Conservation (phyloP, 2,329 filamentous ascomycete genomes). For the Fusarium heterosporum region DNA sequence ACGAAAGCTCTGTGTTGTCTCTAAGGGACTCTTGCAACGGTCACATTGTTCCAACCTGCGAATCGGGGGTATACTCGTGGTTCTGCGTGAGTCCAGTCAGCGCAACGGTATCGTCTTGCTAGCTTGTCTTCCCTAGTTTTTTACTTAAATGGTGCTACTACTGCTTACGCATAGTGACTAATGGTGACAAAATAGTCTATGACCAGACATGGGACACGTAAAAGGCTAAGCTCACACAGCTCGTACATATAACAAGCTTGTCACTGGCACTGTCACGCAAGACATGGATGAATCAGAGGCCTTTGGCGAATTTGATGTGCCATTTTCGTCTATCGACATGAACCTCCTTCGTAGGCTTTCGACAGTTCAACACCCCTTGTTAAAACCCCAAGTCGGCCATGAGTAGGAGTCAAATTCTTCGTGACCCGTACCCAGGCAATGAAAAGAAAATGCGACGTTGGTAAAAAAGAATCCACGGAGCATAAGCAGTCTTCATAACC, state of each 20-base stretch:
- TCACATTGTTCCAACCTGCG: constrained; percentile 58
- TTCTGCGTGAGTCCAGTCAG: constrained; percentile 74
- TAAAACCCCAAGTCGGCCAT: constrained; percentile 39
- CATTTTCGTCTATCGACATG: constrained; percentile 41
- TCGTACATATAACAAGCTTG: not conserved
- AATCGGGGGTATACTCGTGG: constrained; percentile 76
- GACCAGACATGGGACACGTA: too few relatives aligned
- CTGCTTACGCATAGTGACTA: too few relatives aligned
- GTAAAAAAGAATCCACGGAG: constrained; percentile 29
- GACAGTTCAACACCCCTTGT: constrained; percentile 37
- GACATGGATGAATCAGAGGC: not conserved
- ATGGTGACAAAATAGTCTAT: too few relatives aligned
- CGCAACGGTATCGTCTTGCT: constrained; percentile 71
- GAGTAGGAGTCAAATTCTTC: constrained; percentile 3
- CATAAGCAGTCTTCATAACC: constrained; percentile 23
- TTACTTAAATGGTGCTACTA: not conserved
- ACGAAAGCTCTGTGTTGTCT: constrained; percentile 62
- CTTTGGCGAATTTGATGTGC: constrained; percentile 25
- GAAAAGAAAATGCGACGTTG: constrained; percentile 42
- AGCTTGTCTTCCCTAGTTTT: constrained; percentile 61
- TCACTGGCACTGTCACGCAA: not conserved
- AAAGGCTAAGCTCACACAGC: too few relatives aligned
- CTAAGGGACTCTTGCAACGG: constrained; percentile 58
- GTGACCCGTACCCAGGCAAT: constrained; percentile 22
- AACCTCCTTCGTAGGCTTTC: constrained; percentile 24